phyloP scores from a whole-genome alignment of 78 protist genomes.

The Mantamonas sphyraenae region DNA sequence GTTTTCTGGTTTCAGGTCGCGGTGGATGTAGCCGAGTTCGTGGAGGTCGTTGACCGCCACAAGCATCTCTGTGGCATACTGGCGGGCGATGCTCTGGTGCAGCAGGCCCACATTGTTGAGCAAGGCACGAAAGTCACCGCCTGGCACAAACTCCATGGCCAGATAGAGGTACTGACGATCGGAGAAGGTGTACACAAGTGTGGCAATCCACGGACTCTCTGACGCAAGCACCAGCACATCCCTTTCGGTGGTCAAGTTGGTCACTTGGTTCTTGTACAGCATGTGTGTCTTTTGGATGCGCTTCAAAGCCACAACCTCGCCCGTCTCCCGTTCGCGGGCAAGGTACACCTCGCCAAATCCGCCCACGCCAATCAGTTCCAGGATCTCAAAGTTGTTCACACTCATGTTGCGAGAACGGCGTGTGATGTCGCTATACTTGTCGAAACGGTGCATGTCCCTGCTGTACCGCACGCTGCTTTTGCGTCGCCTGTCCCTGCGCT shows the following conservation, averaged over 20 bases:
- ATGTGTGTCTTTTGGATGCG: background rate
- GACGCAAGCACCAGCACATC: too few species aligned
- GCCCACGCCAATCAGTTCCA: too few species aligned
- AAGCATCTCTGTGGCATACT: slow-evolving; percentile 70
- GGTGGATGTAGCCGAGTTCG: slow-evolving; percentile 49
- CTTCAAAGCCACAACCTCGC: slow-evolving; percentile 11
- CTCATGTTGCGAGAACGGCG: too few species aligned
- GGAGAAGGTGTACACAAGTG: slow-evolving; percentile 59
- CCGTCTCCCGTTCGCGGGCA: too few species aligned
- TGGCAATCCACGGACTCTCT: slow-evolving; percentile 56
- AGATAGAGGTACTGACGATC: slow-evolving; percentile 45
- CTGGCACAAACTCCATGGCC: slow-evolving; percentile 74
- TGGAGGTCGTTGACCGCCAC: slow-evolving; percentile 70
- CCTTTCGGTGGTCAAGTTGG: background rate
- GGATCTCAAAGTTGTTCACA: too few species aligned
- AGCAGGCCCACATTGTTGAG: slow-evolving; percentile 33
- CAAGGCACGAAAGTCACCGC: slow-evolving; percentile 70
- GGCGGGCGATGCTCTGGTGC: slow-evolving; percentile 48
- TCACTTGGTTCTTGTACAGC: background rate
- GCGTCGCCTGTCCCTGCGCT: too few species aligned
- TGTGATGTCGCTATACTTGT: too few species aligned
- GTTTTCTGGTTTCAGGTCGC: slow-evolving; percentile 90
- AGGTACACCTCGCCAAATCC: too few species aligned
- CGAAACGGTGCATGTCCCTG: too few species aligned
- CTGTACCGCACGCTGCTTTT: too few species aligned